Percentiles rank a stretch among this genome's conserved stretches.
These are phyloP conservation scores for Neonectria coccinea DNA, from an alignment of 2,329 filamentous ascomycete genomes.

Conservation along the genomic window DNA sequence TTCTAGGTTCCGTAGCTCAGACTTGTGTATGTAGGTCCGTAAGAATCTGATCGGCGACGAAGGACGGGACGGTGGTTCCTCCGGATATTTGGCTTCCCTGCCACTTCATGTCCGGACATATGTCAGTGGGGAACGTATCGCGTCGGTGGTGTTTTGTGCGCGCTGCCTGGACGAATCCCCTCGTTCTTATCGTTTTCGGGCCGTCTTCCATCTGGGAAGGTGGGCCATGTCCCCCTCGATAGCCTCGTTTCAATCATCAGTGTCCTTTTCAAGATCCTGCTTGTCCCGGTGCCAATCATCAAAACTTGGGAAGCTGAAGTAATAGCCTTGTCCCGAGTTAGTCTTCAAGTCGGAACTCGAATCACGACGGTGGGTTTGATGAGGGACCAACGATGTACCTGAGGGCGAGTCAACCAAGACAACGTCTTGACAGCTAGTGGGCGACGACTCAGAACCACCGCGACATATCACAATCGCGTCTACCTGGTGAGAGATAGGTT, in stretches of 20 bases:
- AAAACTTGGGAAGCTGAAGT: conserved; percentile 81
- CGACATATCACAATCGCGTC: conserved; percentile 42
- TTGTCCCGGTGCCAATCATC: conserved; percentile 70
- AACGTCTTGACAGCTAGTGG: conserved; percentile 39
- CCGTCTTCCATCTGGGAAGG: conserved; percentile 32
- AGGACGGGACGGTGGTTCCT: conserved; percentile 27
- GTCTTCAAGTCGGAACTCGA: conserved; percentile 50
- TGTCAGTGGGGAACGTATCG: conserved; percentile 16
- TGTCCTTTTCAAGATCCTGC: conserved; percentile 41
- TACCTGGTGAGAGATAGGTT: conserved; percentile 37
- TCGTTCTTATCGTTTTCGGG: conserved; percentile 22
- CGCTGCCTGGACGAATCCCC: conserved; percentile 26
- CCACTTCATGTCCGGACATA: conserved; percentile 32
- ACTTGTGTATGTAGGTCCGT: conserved; percentile 9
- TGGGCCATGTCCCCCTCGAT: conserved; percentile 21
- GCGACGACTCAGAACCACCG: conserved; percentile 36
- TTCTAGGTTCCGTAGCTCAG: conserved; percentile 21
- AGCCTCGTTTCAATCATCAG: conserved; percentile 40
- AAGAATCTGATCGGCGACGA: conserved; percentile 25
- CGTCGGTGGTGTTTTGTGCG: conserved; percentile 22
- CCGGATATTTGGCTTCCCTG: conserved; percentile 32
- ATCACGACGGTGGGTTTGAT: not conserved
- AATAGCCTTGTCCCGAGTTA: conserved; percentile 56
- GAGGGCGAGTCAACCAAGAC: conserved; percentile 45
- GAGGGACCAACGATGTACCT: conserved; percentile 33